Evolutionary conservation across 2,329 filamentous ascomycete species (phyloP).

Genomic region (Ascocoryne sarcoides): DNA sequence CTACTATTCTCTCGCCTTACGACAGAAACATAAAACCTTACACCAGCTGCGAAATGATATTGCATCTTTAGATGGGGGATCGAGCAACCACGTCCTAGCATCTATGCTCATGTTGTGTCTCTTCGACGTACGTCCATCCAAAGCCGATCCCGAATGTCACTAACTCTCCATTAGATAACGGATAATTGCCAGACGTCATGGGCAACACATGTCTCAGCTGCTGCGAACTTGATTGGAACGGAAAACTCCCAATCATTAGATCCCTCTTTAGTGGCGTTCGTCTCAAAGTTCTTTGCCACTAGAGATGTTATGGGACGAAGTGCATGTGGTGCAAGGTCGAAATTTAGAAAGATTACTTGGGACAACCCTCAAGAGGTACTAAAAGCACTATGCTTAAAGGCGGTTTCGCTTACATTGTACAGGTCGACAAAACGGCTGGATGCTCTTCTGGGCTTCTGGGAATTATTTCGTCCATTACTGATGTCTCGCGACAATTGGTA

Average conservation of each 20-base stretch:
- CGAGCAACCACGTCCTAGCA: no score
- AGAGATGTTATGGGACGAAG: constrained; percentile 13
- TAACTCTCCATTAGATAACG: constrained; percentile 8
- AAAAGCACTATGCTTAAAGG: no score
- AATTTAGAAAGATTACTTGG: constrained; percentile 10
- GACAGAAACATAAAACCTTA: no score
- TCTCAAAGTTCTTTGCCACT: constrained; percentile 12
- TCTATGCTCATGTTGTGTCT: no score
- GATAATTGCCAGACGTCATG: constrained; percentile 12
- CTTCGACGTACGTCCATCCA: constrained; percentile 6
- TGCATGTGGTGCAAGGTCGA: constrained; percentile 11
- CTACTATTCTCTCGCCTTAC: no score
- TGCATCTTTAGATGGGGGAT: no score
- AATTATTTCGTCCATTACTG: constrained; percentile 11
- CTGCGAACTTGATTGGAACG: constrained; percentile 6
- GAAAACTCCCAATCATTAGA: constrained; percentile 2
- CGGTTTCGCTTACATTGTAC: no score
- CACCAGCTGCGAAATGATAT: no score
- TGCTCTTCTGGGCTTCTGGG: constrained; percentile 9
- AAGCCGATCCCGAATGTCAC: no score
- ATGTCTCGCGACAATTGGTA: constrained; percentile 7
- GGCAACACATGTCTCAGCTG: constrained; percentile 10
- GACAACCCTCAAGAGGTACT: no score
- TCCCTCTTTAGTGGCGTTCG: constrained; percentile 8
- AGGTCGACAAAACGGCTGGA: no score